phyloP scores from a whole-genome alignment of 2,329 filamentous ascomycete genomes.

The Nectriaceae sp. region DNA sequence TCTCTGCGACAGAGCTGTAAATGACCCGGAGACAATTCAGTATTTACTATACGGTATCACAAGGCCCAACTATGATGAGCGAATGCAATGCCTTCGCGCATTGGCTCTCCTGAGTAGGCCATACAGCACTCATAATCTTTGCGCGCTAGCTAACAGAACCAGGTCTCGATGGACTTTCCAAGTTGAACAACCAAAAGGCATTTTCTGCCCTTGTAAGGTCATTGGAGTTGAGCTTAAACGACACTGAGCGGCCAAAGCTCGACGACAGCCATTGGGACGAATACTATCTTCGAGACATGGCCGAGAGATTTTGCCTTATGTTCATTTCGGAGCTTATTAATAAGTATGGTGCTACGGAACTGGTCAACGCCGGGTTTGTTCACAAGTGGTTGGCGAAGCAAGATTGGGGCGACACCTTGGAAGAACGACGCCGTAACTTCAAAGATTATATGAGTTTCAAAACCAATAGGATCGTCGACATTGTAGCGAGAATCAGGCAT shows the following conservation, averaged over 20 bases:
- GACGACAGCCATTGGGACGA: constrained; percentile 62
- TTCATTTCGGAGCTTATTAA: constrained; percentile 60
- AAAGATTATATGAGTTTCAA: constrained; percentile 50
- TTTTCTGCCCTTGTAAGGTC: constrained; percentile 62
- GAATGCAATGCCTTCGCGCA: constrained; percentile 57
- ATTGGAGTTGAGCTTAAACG: constrained; percentile 56
- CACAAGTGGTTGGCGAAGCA: constrained; percentile 75
- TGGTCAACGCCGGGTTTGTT: constrained; percentile 66
- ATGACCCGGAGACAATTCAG: constrained; percentile 56
- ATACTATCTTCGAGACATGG: constrained; percentile 62
- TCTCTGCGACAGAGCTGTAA: constrained; percentile 57
- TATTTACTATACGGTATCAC: constrained; percentile 60
- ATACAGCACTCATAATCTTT: neutral
- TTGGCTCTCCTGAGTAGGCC: constrained; percentile 52
- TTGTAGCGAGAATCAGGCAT: constrained; percentile 50
- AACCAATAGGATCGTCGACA: constrained; percentile 55
- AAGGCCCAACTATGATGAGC: constrained; percentile 57
- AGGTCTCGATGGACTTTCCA: constrained; percentile 42
- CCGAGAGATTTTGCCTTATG: constrained; percentile 61
- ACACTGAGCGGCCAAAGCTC: constrained; percentile 52
- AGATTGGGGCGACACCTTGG: constrained; percentile 61
- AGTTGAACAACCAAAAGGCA: constrained; percentile 51
- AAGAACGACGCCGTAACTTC: constrained; percentile 57
- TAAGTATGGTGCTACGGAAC: constrained; percentile 56
- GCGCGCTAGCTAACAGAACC: constrained; percentile 18